phyloP scores from a whole-genome alignment of 2,329 filamentous ascomycete species.

The Leptographium lundbergii region DNA sequence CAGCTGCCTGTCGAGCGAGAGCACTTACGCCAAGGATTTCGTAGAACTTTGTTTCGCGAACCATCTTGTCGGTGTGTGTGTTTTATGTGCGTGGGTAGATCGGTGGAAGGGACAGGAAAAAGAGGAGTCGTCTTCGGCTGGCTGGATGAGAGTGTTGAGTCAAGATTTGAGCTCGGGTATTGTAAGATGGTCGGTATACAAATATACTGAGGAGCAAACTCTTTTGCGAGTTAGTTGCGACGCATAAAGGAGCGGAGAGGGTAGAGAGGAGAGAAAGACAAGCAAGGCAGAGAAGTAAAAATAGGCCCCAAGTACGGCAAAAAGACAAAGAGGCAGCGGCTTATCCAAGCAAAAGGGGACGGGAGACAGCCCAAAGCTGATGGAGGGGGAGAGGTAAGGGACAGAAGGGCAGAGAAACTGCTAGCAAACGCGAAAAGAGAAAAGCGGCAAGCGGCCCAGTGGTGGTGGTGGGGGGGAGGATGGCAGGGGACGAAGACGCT shows the following conservation, averaged over 20 bases:
- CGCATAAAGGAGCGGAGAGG: too few relatives aligned
- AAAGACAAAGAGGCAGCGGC: background rate
- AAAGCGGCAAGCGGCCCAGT: background rate
- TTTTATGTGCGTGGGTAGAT: background rate
- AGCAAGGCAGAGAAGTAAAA: background rate
- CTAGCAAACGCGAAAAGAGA: background rate
- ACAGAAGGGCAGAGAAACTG: conserved; percentile 1
- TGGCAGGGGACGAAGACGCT: background rate
- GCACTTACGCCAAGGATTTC: conserved; percentile 59
- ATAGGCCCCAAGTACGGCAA: background rate
- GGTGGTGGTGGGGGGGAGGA: background rate
- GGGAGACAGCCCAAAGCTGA: background rate
- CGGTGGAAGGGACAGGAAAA: background rate
- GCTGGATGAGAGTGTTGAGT: too few relatives aligned
- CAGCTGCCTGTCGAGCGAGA: background rate
- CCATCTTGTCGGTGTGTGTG: conserved; percentile 41
- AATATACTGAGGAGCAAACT: too few relatives aligned
- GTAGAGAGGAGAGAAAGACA: background rate
- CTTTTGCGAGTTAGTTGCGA: too few relatives aligned
- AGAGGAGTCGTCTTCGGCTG: background rate
- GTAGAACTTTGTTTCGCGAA: conserved; percentile 69
- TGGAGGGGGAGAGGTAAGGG: background rate
- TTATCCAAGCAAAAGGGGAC: background rate
- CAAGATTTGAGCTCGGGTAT: too few relatives aligned
- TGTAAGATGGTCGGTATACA: too few relatives aligned